phyloP scores from a whole-genome alignment of 208 protist species.

The Phytomonas serpens region DNA sequence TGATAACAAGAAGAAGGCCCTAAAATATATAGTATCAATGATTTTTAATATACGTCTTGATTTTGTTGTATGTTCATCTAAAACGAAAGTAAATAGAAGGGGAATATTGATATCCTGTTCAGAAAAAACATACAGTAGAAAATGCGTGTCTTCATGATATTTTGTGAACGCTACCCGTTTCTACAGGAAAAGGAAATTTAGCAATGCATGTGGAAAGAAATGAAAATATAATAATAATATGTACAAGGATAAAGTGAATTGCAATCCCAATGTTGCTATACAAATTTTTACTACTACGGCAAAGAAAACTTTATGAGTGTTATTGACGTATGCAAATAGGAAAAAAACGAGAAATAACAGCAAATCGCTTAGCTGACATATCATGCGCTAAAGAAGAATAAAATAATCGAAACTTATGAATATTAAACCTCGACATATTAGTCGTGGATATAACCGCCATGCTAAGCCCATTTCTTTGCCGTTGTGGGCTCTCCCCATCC shows the following conservation, averaged over 20 bases:
- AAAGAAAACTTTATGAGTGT: constrained; percentile 6
- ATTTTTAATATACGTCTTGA: neutral
- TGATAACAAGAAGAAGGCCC: neutral
- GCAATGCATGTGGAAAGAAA: neutral
- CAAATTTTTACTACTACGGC: neutral
- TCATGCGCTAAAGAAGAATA: neutral
- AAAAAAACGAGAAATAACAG: neutral
- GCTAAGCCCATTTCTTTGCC: neutral
- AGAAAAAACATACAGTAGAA: constrained; percentile 3
- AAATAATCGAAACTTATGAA: neutral
- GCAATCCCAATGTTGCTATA: neutral
- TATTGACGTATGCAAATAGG: neutral
- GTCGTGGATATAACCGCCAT: neutral
- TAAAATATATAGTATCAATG: neutral
- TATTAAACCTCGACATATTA: neutral
- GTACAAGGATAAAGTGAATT: neutral
- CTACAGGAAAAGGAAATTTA: neutral
- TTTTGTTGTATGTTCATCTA: neutral
- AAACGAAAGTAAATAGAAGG: constrained; percentile 5
- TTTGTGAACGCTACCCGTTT: neutral
- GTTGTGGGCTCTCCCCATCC: neutral
- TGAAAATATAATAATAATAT: neutral
- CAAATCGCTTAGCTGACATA: neutral
- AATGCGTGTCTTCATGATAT: neutral
- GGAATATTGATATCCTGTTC: neutral